These are phyloP conservation scores for Claviceps arundinis DNA, from an alignment of 2,329 filamentous ascomycete species.

Conservation along the genomic window DNA sequence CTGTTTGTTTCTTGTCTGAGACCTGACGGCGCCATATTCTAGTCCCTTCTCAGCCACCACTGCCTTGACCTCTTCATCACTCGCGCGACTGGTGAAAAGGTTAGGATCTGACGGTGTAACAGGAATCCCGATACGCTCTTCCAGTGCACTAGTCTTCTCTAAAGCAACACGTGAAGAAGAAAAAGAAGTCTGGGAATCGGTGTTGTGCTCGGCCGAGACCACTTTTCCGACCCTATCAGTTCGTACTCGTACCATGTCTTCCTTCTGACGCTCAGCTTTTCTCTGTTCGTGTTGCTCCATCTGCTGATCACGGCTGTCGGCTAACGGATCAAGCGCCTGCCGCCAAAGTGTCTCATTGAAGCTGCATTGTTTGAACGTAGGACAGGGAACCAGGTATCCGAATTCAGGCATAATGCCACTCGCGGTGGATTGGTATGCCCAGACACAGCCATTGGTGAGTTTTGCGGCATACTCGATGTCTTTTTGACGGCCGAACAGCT, in stretches of 20 bases:
- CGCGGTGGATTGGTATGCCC: conserved; percentile 39
- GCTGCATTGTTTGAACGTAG: conserved; percentile 29
- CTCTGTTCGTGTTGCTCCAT: background rate
- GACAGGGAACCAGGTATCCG: conserved; percentile 32
- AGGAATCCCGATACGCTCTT: background rate
- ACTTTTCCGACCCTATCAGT: no score
- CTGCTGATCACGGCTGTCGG: conserved; percentile 24
- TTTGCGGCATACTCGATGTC: conserved; percentile 34
- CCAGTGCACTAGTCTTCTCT: background rate
- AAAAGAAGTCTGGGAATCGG: no score
- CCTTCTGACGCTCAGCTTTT: background rate
- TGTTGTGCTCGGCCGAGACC: no score
- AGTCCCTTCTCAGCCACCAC: background rate
- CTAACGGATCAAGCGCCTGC: conserved; percentile 32
- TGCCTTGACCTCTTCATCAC: background rate
- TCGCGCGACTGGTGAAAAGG: background rate
- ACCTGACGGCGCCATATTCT: background rate
- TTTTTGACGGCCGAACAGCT: conserved; percentile 33
- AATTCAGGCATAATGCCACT: conserved; percentile 51
- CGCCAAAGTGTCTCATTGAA: conserved; percentile 39
- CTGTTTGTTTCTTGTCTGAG: conserved; percentile 27
- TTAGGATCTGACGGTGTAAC: background rate
- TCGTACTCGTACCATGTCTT: background rate
- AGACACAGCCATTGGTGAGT: conserved; percentile 41
- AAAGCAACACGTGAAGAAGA: background rate